Percentiles rank a stretch among this genome's conserved stretches.
Conservation (phyloP, 257 asterid genomes). For the Solanum medicagineum region DNA sequence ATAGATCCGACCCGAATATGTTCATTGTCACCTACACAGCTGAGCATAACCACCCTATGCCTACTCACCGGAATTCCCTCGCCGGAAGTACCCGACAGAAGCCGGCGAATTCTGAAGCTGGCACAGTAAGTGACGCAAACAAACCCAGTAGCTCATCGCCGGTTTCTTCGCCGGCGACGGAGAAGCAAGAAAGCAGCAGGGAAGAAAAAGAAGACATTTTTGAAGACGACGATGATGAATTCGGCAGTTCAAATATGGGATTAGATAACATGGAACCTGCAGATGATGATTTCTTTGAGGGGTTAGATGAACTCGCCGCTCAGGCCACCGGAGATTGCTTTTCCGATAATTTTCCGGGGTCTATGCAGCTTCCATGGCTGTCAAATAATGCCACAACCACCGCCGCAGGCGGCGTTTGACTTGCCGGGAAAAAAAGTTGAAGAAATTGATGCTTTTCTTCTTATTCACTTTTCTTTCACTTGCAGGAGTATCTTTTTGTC, state of each 20-base stretch:
- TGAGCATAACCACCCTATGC: conserved; percentile 92
- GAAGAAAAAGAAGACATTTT: conserved; percentile 22
- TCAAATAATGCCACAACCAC: conserved; percentile 31
- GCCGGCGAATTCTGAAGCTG: conserved; percentile 15
- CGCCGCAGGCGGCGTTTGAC: conserved; percentile 60
- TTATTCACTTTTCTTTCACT: conserved; percentile 35
- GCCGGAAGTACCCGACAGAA: conserved; percentile 82
- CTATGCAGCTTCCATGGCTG: conserved; percentile 42
- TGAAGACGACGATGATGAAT: conserved; percentile 25
- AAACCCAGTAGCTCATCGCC: conserved; percentile 33
- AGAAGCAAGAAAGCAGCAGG: conserved; percentile 29
- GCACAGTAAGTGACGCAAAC: conserved; percentile 21
- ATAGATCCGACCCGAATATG: conserved; percentile 90
- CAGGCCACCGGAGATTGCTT: conserved; percentile 17
- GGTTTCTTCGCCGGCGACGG: conserved; percentile 33
- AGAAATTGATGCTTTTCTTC: conserved; percentile 47
- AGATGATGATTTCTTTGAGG: conserved; percentile 18
- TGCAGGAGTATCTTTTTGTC: conserved; percentile 37
- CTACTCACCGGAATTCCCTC: conserved; percentile 81
- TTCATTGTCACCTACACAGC: conserved; percentile 79
- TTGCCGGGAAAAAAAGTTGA: not conserved
- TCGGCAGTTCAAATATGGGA: conserved; percentile 9
- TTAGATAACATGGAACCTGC: not conserved
- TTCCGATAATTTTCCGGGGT: conserved; percentile 20
- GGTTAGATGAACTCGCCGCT: conserved; percentile 51